These are phyloP conservation scores for Aspergillus avenaceus DNA, from an alignment of 495 filamentous ascomycete species.

Conservation along the genomic window DNA sequence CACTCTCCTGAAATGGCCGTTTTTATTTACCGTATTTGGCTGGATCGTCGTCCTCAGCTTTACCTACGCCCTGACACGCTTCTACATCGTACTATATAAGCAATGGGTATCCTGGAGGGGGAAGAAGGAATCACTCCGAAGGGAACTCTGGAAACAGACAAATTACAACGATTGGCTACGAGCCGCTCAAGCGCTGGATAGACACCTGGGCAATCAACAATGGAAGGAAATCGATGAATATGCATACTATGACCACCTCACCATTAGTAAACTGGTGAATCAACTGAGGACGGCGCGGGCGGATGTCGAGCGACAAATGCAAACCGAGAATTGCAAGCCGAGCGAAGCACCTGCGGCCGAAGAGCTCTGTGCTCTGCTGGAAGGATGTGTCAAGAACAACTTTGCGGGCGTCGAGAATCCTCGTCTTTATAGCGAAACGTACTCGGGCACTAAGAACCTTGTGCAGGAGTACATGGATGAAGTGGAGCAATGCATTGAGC, in stretches of 20 bases:
- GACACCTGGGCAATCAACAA: slow-evolving; percentile 70
- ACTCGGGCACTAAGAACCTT: slow-evolving; percentile 90
- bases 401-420: slow-evolving; percentile 96
- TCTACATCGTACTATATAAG: slow-evolving; percentile 89
- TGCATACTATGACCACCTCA: slow-evolving; percentile 90
- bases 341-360: slow-evolving; percentile 54
- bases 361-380: slow-evolving; percentile 69
- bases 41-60: slow-evolving; percentile 70
- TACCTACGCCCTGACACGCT: slow-evolving; percentile 74
- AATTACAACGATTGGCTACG: slow-evolving; percentile 79
- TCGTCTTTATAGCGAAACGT: slow-evolving; percentile 88
- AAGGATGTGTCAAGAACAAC: slow-evolving; percentile 94
- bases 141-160: slow-evolving; percentile 61
- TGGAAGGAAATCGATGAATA: slow-evolving; percentile 90
- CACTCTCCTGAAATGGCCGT: slow-evolving; percentile 82
- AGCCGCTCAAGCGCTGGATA: slow-evolving; percentile 75
- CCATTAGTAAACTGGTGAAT: slow-evolving; percentile 66
- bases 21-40: slow-evolving; percentile 69
- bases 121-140: slow-evolving; percentile 62
- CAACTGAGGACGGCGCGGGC: slow-evolving; percentile 64
- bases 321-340: slow-evolving; percentile 13
- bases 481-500: slow-evolving; percentile 52
- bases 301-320: slow-evolving; percentile 49
- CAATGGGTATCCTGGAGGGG: slow-evolving; percentile 59
- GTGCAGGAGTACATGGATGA: slow-evolving; percentile 90